Evolutionary conservation across 495 filamentous ascomycete genomes (phyloP).

Genomic region (Talaromyces proteolyticus): DNA sequence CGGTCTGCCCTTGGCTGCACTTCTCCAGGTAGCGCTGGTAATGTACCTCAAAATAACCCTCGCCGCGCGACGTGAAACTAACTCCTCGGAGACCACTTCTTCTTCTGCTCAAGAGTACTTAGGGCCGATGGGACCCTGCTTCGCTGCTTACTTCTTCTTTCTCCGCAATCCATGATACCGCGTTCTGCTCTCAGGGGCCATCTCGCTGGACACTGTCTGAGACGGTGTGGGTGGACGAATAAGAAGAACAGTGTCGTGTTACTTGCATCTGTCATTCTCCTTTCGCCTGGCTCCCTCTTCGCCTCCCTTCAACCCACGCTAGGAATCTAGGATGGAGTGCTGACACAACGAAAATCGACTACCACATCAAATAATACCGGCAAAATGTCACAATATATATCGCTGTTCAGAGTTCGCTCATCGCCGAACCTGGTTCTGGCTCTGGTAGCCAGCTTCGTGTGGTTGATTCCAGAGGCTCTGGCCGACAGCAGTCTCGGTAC

Average conservation of each 20-base stretch:
- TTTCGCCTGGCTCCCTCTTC: neutral
- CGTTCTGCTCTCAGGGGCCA: neutral
- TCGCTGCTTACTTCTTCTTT: neutral
- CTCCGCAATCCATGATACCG: neutral
- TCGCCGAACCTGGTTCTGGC: neutral
- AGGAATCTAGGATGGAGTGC: neutral
- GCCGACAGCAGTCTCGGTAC: neutral
- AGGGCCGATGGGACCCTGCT: neutral
- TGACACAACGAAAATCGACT: neutral
- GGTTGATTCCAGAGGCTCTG: neutral
- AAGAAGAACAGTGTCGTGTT: neutral
- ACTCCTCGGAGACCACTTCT: neutral
- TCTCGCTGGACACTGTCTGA: neutral
- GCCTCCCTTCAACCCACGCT: no score
- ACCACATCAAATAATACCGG: neutral
- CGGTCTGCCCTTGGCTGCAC: neutral
- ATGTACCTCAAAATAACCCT: constrained; percentile 5
- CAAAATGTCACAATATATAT: neutral
- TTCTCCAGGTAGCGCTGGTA: neutral
- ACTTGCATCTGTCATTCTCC: neutral
- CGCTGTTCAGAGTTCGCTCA: neutral
- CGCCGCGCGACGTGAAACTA: constrained; percentile 7
- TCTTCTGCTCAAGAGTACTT: neutral
- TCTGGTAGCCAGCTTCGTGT: neutral
- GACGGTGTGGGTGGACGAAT: neutral